Conservation (phyloP, 139 green algal species). For the Picochlorum sp. region DNA sequence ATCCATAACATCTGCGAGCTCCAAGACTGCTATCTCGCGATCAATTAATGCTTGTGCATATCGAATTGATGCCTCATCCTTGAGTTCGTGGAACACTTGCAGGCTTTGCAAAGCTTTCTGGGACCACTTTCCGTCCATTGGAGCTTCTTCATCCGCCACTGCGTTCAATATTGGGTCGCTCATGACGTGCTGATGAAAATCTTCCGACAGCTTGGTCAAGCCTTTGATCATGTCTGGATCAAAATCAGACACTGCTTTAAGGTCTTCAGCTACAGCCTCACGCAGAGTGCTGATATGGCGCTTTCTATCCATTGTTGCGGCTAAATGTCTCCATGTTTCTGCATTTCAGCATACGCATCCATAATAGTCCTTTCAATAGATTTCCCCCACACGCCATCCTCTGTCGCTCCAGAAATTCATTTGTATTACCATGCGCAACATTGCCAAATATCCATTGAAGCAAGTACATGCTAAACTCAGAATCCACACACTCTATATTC, state of each 20-base stretch:
- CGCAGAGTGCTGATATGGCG: constrained; percentile 16
- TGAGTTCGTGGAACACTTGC: constrained; percentile 26
- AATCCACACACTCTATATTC: constrained; percentile 7
- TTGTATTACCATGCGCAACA: constrained; percentile 34
- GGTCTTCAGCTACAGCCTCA: constrained; percentile 24
- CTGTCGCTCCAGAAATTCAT: constrained; percentile 32
- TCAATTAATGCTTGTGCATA: constrained; percentile 63
- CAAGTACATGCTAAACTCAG: constrained; percentile 12
- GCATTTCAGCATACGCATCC: constrained; percentile 54
- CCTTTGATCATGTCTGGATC: constrained; percentile 11
- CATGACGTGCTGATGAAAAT: constrained; percentile 50
- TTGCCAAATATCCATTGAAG: constrained; percentile 69
- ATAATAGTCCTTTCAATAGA: constrained; percentile 35
- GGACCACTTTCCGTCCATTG: constrained; percentile 1
- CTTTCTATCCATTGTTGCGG: constrained; percentile 30
- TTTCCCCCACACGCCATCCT: constrained; percentile 15
- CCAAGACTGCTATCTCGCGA: constrained; percentile 51
- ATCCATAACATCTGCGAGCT: constrained; percentile 62
- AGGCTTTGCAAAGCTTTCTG: constrained; percentile 26
- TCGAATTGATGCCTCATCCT: constrained; percentile 22
- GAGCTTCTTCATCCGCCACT: constrained; percentile 1
- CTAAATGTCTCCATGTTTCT: constrained; percentile 48
- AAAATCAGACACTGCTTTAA: constrained; percentile 29
- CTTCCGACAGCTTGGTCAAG: constrained; percentile 32
- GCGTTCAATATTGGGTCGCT: constrained; percentile 24